phyloP scores from a whole-genome alignment of 2,329 filamentous ascomycete genomes.

The Alternaria rosae region DNA sequence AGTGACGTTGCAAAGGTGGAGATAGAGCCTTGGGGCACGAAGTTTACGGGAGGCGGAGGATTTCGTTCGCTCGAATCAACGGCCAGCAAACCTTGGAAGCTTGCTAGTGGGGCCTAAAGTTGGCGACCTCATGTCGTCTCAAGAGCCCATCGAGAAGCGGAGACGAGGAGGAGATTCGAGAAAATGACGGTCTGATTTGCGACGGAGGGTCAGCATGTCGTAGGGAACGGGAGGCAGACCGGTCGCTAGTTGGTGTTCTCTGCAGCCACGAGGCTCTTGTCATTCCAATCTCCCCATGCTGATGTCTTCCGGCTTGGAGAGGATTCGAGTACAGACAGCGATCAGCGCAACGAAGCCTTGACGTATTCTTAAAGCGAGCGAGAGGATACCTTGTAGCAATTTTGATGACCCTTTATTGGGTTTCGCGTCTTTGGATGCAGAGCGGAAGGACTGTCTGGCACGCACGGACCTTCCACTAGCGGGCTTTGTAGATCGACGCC shows the following conservation, averaged over 20 bases:
- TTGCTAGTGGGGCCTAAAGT: background rate
- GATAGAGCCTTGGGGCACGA: background rate
- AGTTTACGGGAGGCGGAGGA: background rate
- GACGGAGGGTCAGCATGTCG: background rate
- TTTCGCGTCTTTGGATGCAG: background rate
- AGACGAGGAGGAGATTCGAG: background rate
- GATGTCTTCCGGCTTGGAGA: background rate
- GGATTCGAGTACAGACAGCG: background rate
- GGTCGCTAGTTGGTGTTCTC: background rate
- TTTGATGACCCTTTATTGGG: background rate
- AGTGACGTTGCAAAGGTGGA: background rate
- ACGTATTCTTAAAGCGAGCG: background rate
- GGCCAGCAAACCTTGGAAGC: background rate
- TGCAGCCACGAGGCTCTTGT: background rate
- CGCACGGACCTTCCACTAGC: background rate
- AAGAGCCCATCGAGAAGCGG: background rate
- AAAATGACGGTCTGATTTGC: background rate
- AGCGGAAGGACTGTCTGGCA: background rate
- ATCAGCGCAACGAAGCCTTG: background rate
- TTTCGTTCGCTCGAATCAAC: background rate
- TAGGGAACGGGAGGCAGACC: background rate
- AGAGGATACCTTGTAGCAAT: background rate
- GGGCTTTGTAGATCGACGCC: background rate
- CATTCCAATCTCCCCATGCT: background rate
- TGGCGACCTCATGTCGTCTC: background rate